phyloP scores from a whole-genome alignment of 441 rosid species.

The Euphorbia schlechtendalii region DNA sequence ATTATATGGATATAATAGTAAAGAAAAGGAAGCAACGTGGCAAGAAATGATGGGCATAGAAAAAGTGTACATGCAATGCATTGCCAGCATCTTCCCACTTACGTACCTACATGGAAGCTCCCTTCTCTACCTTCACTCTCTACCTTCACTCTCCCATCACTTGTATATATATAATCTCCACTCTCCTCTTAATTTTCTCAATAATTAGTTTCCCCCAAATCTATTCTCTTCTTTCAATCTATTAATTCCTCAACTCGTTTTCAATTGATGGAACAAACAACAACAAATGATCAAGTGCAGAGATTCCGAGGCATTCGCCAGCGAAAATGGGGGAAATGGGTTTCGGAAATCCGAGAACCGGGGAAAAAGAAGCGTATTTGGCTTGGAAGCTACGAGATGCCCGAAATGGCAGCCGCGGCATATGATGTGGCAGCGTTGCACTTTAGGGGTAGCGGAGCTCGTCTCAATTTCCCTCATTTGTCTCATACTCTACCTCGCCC shows the following conservation, averaged over 20 bases:
- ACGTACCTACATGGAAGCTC: slow-evolving; percentile 28
- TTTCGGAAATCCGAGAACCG: slow-evolving; percentile 46
- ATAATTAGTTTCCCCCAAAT: no score
- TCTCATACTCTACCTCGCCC: slow-evolving; percentile 29
- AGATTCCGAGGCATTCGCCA: slow-evolving; percentile 36
- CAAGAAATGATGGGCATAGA: slow-evolving; percentile 8
- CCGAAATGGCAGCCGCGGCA: slow-evolving; percentile 52
- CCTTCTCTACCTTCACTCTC: slow-evolving; percentile 3
- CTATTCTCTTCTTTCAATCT: neutral
- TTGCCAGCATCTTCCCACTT: slow-evolving; percentile 30
- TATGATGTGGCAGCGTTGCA: slow-evolving; percentile 45
- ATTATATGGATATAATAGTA: slow-evolving; percentile 11
- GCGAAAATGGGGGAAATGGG: slow-evolving; percentile 57
- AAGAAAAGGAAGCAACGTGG: slow-evolving; percentile 11
- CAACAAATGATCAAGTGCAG: slow-evolving; percentile 5
- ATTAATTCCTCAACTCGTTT: neutral
- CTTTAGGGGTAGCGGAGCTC: slow-evolving; percentile 33
- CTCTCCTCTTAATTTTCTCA: neutral
- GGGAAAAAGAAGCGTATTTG: slow-evolving; percentile 42
- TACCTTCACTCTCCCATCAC: neutral
- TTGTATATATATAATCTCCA: slow-evolving; percentile 11
- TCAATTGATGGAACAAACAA: slow-evolving; percentile 13
- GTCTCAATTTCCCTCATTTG: slow-evolving; percentile 39
- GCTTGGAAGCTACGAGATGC: slow-evolving; percentile 44
- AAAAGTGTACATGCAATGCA: slow-evolving; percentile 15